Evolutionary conservation across 202 grass and related monocot genomes (phyloP).

Genomic region (Musa balbisiana): DNA sequence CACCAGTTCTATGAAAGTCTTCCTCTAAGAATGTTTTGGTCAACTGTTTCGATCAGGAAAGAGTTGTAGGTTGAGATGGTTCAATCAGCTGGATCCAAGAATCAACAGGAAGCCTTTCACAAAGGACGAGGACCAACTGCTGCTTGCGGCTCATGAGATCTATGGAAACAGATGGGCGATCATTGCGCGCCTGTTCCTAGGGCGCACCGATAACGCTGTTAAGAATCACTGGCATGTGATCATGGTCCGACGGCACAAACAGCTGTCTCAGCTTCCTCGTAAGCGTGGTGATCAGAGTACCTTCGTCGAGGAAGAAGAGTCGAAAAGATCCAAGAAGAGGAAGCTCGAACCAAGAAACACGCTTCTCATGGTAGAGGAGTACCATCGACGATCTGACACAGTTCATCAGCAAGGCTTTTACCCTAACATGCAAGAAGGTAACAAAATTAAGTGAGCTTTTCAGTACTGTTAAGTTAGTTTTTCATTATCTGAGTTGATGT

Average conservation of each 20-base stretch:
- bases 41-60: background rate
- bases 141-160: background rate
- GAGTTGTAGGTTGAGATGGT: conserved; percentile 12
- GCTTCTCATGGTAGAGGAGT: too few species aligned
- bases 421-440: too few species aligned
- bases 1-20: too few species aligned
- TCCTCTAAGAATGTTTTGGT: background rate
- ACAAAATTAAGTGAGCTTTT: too few species aligned
- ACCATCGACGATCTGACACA: too few species aligned
- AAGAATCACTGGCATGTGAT: conserved; percentile 15
- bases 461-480: too few species aligned
- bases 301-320: background rate
- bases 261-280: background rate
- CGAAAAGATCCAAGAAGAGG: background rate
- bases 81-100: conserved; percentile 10
- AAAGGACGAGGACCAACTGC: background rate
- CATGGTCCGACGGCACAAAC: background rate
- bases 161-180: background rate
- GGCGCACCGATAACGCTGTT: background rate
- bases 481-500: too few species aligned
- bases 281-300: background rate
- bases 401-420: too few species aligned
- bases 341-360: too few species aligned
- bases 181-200: background rate
- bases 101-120: conserved; percentile 1